phyloP scores from a whole-genome alignment of 2,329 filamentous ascomycete species.

The Aspergillus phoenicis region DNA sequence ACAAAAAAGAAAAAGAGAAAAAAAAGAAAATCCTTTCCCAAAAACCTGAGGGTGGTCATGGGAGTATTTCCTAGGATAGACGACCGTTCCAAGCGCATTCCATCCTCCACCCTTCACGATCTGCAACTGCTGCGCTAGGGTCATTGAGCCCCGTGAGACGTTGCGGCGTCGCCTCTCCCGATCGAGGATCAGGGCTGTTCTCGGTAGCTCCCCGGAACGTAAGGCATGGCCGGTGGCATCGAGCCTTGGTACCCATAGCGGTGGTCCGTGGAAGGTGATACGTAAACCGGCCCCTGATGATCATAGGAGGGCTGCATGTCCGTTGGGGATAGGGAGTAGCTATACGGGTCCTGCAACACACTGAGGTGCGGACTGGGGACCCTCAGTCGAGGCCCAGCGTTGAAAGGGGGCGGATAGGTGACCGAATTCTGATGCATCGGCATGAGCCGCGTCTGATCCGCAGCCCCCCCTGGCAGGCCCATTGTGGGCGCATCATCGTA shows the following conservation, averaged over 20 bases:
- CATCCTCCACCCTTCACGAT: slow-evolving; percentile 7
- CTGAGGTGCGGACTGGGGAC: slow-evolving; percentile 24
- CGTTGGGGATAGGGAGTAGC: slow-evolving; percentile 27
- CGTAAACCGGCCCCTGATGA: slow-evolving; percentile 26
- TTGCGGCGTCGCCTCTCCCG: background rate
- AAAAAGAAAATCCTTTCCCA: background rate
- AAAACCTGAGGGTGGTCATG: background rate
- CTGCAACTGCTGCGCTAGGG: slow-evolving; percentile 13
- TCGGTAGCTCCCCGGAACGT: slow-evolving; percentile 19
- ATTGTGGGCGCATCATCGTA: slow-evolving; percentile 20
- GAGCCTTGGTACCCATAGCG: slow-evolving; percentile 21
- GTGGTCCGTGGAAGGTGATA: slow-evolving; percentile 28
- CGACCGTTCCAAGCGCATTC: background rate
- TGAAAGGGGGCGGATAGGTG: slow-evolving; percentile 39
- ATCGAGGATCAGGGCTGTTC: slow-evolving; percentile 20
- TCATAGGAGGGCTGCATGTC: slow-evolving; percentile 26
- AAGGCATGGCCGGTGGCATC: slow-evolving; percentile 20
- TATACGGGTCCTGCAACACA: slow-evolving; percentile 29
- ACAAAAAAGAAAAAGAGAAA: background rate
- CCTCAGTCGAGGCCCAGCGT: slow-evolving; percentile 28
- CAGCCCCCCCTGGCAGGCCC: slow-evolving; percentile 19
- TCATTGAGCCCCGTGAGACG: background rate
- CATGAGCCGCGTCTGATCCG: slow-evolving; percentile 23
- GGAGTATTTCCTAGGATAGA: background rate
- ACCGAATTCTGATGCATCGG: slow-evolving; percentile 35